Conservation (phyloP, 179 eudicot genomes). For the Spergularia azorica region DNA sequence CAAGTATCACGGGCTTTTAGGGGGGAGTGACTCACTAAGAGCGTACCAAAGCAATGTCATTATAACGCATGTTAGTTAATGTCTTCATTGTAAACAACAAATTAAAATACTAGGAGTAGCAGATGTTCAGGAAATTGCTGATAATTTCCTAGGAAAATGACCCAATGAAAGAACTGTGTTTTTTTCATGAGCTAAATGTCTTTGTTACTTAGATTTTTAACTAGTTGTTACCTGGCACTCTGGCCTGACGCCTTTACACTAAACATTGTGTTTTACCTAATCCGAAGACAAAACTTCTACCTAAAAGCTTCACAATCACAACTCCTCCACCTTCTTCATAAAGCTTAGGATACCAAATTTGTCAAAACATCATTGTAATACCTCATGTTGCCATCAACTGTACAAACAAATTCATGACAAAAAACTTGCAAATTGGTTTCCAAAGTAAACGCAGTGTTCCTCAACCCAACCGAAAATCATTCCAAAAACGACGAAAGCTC, state of each 20-base stretch:
- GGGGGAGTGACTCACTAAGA: conserved; percentile 19
- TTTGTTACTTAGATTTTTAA: background rate
- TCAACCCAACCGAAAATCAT: too few relatives aligned
- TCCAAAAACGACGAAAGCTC: too few relatives aligned
- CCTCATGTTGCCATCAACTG: background rate
- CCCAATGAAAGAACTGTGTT: too few relatives aligned
- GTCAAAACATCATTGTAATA: conserved; percentile 15
- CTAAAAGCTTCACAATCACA: conserved; percentile 9
- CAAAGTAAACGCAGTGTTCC: too few relatives aligned
- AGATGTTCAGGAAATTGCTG: conserved; percentile 18
- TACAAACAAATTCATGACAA: too few relatives aligned
- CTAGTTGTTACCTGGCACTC: conserved; percentile 6
- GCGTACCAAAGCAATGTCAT: conserved; percentile 27
- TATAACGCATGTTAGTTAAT: conserved; percentile 33
- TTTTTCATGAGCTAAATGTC: too few relatives aligned
- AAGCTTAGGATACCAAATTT: conserved; percentile 2
- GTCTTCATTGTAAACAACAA: conserved; percentile 26
- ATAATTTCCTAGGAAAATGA: conserved; percentile 14
- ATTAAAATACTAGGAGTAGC: background rate
- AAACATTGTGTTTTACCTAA: conserved; percentile 21
- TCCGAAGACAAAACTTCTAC: conserved; percentile 20
- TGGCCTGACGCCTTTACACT: conserved; percentile 11
- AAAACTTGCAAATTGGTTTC: too few relatives aligned
- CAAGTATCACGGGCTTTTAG: conserved; percentile 34
- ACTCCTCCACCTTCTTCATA: conserved; percentile 7